Base-by-base conservation (phyloP, 441 rosid species). In the Jatropha multifida region DNA sequence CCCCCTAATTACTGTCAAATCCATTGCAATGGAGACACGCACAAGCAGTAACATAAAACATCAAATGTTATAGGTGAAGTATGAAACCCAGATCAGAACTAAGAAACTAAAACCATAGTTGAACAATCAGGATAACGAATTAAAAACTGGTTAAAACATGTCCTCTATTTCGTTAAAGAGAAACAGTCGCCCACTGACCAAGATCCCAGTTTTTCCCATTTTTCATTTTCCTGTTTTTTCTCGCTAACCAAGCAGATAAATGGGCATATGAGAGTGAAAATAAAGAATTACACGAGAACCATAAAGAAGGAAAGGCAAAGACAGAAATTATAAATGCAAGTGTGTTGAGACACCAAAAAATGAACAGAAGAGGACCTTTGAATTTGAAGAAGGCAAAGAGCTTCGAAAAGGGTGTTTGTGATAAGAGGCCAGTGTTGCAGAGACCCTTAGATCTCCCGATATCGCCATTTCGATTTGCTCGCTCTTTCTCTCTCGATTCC, bases 401-500 rank as follows among this genome's bases (percentile, higher is more conserved):
- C 82, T 72, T 55, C 86, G 90, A 69, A 78, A 74, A 37, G 87
- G 87, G 62, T 74, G 92, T 23, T 74, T 83, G 68, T 63, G 87
- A 84, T 83, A 88, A 65, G 94, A 83, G 3, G 83, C 88, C 54
- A 89, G 77, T 8, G 88, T 84, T 2, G 97, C 92, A 51, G 94
- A 87, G 74, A 95, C 85, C 78, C 90, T 90, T 72, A 95, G 86
- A 86, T 86, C 88, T 83, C 92, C 98, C 26, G 87, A 86, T 61
- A 88, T 85, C 72, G 92, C 88, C 98, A 93, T 95, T 84, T 61
- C 76, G 67, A 54, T 74, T 60, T 44, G 15, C 59, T 44, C 62
- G 37, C 73, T 27, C 68, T 38, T 7, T 44, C 37, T 54, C 13
- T 7, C 7, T 7, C 20, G 41, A 20, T 37, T 23, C n/a, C 3